A percentile compares a stretch with the other conserved stretches of the same genome.
These are phyloP conservation scores for Penicillium digitatum DNA, from an alignment of 2,329 filamentous ascomycete genomes.

Conservation along the genomic window DNA sequence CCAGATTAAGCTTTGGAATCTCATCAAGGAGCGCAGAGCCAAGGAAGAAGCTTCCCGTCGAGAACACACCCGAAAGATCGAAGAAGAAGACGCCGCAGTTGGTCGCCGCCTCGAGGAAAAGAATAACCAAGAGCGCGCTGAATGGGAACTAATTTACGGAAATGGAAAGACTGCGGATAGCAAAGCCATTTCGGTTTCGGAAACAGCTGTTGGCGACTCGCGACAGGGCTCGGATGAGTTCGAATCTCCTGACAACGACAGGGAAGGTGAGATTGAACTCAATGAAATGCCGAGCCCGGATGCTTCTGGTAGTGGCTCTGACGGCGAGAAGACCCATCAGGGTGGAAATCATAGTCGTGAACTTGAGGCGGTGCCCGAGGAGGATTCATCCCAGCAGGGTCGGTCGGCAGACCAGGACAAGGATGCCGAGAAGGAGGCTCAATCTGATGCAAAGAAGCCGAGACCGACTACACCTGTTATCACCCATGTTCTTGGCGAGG, in stretches of 20 bases:
- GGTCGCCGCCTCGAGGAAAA: constrained; percentile 56
- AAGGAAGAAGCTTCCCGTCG: constrained; percentile 46
- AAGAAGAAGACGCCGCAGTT: constrained; percentile 64
- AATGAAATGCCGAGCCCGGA: constrained; percentile 22
- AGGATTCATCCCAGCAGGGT: constrained; percentile 2
- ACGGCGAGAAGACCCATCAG: constrained; percentile 12
- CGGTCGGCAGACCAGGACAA: not conserved
- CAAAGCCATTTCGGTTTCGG: constrained; percentile 29
- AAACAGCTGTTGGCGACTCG: constrained; percentile 26
- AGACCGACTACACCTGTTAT: constrained; percentile 6
- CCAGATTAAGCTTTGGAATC: constrained; percentile 79
- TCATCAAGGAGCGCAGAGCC: constrained; percentile 58
- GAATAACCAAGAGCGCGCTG: constrained; percentile 42
- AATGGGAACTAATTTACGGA: constrained; percentile 78
- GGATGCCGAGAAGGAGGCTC: not conserved
- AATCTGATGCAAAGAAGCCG: not conserved
- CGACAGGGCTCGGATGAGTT: constrained; percentile 18
- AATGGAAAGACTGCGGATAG: constrained; percentile 45
- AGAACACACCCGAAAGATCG: constrained; percentile 54
- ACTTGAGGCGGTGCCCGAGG: constrained; percentile 15
- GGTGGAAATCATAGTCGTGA: not conserved
- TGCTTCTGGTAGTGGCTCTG: constrained; percentile 20
- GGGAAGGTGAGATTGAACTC: constrained; percentile 22
- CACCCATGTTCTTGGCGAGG: constrained; percentile 33
- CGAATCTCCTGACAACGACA: constrained; percentile 20